Conservation (phyloP, 2,329 filamentous ascomycete species). For the Aspergillus niger region DNA sequence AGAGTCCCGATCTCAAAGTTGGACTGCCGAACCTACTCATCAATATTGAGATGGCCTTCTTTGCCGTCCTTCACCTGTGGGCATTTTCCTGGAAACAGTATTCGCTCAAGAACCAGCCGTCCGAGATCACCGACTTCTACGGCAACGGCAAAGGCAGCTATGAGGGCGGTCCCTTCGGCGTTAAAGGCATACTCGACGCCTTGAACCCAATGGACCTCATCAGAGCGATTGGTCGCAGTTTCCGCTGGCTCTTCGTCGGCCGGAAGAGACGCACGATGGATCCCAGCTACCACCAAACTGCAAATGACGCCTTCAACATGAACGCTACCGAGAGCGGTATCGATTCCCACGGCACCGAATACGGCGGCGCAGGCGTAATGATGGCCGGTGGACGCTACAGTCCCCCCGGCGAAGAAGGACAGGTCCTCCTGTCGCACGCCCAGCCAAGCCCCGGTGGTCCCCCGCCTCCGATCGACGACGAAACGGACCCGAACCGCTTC, state of each 20-base stretch:
- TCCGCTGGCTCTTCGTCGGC: conserved; percentile 79
- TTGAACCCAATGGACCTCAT: conserved; percentile 81
- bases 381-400: conserved; percentile 24
- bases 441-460: conserved; percentile 33
- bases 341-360: conserved; percentile 27
- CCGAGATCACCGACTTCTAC: conserved; percentile 47
- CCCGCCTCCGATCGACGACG: conserved; percentile 22
- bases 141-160: conserved; percentile 55
- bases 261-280: conserved; percentile 53
- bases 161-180: conserved; percentile 64
- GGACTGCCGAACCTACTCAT: conserved; percentile 77
- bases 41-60: conserved; percentile 82
- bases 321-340: conserved; percentile 21
- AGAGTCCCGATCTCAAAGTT: conserved; percentile 75
- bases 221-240: conserved; percentile 75
- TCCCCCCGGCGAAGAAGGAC: conserved; percentile 39
- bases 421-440: conserved; percentile 41
- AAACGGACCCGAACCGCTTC: conserved; percentile 17
- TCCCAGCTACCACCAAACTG: conserved; percentile 39
- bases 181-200: conserved; percentile 68
- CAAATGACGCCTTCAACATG: conserved; percentile 28
- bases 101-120: conserved; percentile 51
- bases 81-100: conserved; percentile 80
- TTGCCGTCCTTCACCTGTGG: conserved; percentile 76
- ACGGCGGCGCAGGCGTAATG: conserved; percentile 27